A percentile compares a stretch with the other conserved stretches of the same genome.
Evolutionary conservation across 1,139 yeast species (phyloP).

Genomic region (Yamadazyma trypodendri): DNA sequence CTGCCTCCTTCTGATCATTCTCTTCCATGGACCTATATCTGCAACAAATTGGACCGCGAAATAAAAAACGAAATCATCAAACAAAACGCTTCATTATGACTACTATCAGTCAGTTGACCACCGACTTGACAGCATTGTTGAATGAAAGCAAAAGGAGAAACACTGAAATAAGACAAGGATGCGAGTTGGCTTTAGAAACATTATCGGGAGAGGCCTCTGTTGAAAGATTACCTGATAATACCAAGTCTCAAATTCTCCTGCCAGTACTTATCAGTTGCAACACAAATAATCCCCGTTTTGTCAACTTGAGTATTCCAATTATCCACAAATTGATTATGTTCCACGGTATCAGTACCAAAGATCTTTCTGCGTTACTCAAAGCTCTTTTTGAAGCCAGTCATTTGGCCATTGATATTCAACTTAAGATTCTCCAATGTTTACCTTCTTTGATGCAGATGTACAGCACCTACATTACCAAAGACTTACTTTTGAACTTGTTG

Average conservation of each 20-base stretch:
- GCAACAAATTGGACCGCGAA: constrained; percentile 1
- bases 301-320: constrained; percentile 69
- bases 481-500: constrained; percentile 56
- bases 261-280: constrained; percentile 78
- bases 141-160: constrained; percentile 72
- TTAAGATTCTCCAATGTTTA: constrained; percentile 80
- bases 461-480: constrained; percentile 53
- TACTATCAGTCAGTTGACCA: constrained; percentile 43
- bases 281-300: constrained; percentile 71
- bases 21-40: too few species aligned
- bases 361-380: constrained; percentile 55
- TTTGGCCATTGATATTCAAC: constrained; percentile 77
- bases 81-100: constrained; percentile 22
- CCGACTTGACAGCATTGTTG: constrained; percentile 59
- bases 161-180: constrained; percentile 62
- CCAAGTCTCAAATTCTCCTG: constrained; percentile 52
- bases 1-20: too few species aligned
- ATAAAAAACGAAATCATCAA: not conserved
- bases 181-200: constrained; percentile 58
- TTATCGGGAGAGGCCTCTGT: constrained; percentile 32
- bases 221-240: constrained; percentile 25
- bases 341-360: constrained; percentile 48
- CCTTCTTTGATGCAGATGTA: constrained; percentile 74
- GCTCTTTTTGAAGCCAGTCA: constrained; percentile 74
- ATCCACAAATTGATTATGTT: constrained; percentile 57